Evolutionary conservation across 2,329 filamentous ascomycete species (phyloP), one percentile per base, ranked within the genome.

Genomic region (Colletotrichum sp.): DNA sequence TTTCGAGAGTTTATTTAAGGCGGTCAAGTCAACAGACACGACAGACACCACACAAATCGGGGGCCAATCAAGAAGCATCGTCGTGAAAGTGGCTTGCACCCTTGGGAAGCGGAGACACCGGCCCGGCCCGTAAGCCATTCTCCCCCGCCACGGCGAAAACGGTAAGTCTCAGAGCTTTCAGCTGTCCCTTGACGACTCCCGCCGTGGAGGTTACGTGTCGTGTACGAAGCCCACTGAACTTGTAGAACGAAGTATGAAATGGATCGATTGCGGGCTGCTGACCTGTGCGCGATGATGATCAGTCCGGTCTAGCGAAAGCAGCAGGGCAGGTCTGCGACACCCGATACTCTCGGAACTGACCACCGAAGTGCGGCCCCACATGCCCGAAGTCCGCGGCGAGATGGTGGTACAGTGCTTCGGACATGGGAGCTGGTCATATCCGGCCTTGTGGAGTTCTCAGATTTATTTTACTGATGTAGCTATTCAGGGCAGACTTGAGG

Each of bases 301-400:
- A 0, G 1, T 48, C 18, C 0, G 2, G 5, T 12, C 0, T 1
- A 2, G 38, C 38, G 18, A 0, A 48, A 48, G 38, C 18, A 6
- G 38, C 18, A 18, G 36, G 16, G 8, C 18, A 18, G 34, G 13
- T 2, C 34, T 36, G 34, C 8, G 16, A 43, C 1, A 0, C 38
- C 38, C 18, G 38, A 10, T n/a, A 4, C 38, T 21, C 43, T 21
- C 43, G 43, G 43, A 8, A 52, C 43, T 13, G n/a, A 8, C 43
- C 12, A 0, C 43, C 43, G n/a, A 21, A 21, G 6, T 13, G 6
- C 43, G 43, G n/a, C 43, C n/a, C 43, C 43, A 52, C 43, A 21
- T 13, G 43, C 2, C 43, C n/a, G 43, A 8, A 52, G 2, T 8
- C 43, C 43, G n/a, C n/a, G 10, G 43, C 18, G 43, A 21, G 43